phyloP scores from a whole-genome alignment of 768 basidiomycete genomes.

The Gloeostereum incarnatum region DNA sequence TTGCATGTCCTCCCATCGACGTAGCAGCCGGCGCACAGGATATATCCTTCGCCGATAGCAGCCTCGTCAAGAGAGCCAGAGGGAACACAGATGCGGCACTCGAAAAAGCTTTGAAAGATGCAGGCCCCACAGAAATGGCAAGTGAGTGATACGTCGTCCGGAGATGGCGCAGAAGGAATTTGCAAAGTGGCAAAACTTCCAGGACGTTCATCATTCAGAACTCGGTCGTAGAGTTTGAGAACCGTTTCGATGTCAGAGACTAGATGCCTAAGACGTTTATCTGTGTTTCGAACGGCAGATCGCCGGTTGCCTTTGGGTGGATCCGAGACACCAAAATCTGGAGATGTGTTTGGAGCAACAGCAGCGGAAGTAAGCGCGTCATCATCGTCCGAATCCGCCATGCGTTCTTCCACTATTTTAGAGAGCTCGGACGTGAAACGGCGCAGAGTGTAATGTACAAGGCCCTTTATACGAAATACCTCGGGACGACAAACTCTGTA shows the following conservation, averaged over 20 bases:
- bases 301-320: no score
- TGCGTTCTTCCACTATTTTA: no score
- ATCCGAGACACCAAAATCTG: no score
- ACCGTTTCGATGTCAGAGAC: conserved; percentile 19
- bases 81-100: conserved; percentile 53
- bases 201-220: conserved; percentile 40
- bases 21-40: conserved; percentile 66
- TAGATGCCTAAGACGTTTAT: no score
- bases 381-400: no score
- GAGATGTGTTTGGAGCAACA: no score
- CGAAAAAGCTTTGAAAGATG: conserved; percentile 76
- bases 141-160: conserved; percentile 25
- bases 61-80: conserved; percentile 2
- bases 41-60: conserved; percentile 30
- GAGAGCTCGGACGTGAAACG: conserved; percentile 20
- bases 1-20: conserved; percentile 68
- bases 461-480: conserved; percentile 65
- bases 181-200: conserved; percentile 12
- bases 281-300: no score
- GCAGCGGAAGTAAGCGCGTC: no score
- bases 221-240: conserved; percentile 37
- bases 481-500: conserved; percentile 69
- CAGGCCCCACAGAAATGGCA: conserved; percentile 83
- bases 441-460: conserved; percentile 45
- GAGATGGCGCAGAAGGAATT: no score